A percentile compares a stretch with the other conserved stretches of the same genome.
Conservation (phyloP, 495 filamentous ascomycete species). For the Hypoxylon trugodes region DNA sequence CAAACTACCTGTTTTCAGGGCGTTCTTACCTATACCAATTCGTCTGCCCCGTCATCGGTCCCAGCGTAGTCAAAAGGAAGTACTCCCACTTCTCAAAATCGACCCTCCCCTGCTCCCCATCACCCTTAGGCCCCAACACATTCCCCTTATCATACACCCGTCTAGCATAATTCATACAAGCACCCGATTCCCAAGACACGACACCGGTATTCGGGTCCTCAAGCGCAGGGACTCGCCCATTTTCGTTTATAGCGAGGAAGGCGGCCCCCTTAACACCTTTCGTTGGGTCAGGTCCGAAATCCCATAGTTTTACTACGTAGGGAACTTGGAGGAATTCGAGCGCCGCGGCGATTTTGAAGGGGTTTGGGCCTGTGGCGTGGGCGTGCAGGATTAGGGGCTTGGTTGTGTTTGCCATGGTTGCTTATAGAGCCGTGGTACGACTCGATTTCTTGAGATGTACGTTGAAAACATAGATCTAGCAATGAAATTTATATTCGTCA, state of each 20-base stretch:
- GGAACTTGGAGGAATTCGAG: slow-evolving; percentile 65
- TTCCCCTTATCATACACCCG: slow-evolving; percentile 68
- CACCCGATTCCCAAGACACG: slow-evolving; percentile 60
- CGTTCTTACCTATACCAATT: slow-evolving; percentile 20
- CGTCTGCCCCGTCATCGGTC: slow-evolving; percentile 65
- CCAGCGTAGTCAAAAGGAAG: slow-evolving; percentile 67
- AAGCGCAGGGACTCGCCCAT: slow-evolving; percentile 64
- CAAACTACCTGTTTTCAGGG: no score
- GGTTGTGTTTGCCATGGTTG: not conserved
- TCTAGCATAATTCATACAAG: slow-evolving; percentile 71
- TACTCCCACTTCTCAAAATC: slow-evolving; percentile 65
- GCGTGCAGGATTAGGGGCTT: slow-evolving; percentile 49
- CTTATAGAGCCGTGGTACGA: no score
- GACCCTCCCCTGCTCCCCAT: slow-evolving; percentile 51
- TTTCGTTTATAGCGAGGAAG: slow-evolving; percentile 66
- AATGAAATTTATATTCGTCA: no score
- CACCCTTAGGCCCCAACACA: slow-evolving; percentile 58
- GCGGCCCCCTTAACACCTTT: slow-evolving; percentile 60
- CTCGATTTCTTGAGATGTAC: no score
- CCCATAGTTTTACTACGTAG: slow-evolving; percentile 49
- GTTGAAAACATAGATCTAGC: no score
- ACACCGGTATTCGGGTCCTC: slow-evolving; percentile 52
- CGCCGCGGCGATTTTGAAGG: slow-evolving; percentile 67
- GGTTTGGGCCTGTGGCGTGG: slow-evolving; percentile 61
- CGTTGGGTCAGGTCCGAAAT: slow-evolving; percentile 32